These are phyloP conservation scores for Trichocomaceae sp. DNA, from an alignment of 2,329 filamentous ascomycete genomes.

Conservation along the genomic window DNA sequence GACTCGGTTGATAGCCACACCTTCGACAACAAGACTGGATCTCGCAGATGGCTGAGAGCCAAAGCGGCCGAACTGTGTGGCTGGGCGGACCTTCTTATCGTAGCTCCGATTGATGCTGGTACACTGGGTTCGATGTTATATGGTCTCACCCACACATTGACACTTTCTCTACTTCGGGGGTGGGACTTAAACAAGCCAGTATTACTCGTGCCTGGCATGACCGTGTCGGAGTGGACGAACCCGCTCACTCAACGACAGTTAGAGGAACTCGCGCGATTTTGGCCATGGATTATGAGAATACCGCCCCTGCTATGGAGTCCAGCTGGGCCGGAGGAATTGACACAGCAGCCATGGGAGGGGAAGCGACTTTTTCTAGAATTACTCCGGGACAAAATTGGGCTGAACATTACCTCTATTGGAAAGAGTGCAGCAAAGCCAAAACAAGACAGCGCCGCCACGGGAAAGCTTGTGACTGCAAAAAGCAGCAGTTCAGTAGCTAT, in stretches of 20 bases:
- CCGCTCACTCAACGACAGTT: constrained; percentile 83
- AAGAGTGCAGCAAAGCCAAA: not conserved
- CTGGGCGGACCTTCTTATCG: constrained; percentile 81
- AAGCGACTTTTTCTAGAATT: constrained; percentile 26
- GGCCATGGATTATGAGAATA: constrained; percentile 80
- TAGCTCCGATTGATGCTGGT: constrained; percentile 79
- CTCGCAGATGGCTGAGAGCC: constrained; percentile 36
- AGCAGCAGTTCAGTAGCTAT: constrained; percentile 11
- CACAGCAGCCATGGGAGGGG: constrained; percentile 47
- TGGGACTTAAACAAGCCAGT: constrained; percentile 86
- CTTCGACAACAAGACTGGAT: constrained; percentile 33
- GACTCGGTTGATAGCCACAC: constrained; percentile 35
- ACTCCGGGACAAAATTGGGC: constrained; percentile 27
- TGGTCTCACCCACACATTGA: constrained; percentile 71
- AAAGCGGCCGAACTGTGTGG: constrained; percentile 59
- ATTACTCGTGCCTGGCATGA: constrained; percentile 82
- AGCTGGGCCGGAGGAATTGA: constrained; percentile 49
- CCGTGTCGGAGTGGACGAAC: constrained; percentile 80
- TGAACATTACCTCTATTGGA: constrained; percentile 5
- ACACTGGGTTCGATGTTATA: constrained; percentile 81
- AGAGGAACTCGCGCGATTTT: constrained; percentile 72
- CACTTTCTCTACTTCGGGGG: constrained; percentile 72
- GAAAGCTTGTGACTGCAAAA: constrained; percentile 12
- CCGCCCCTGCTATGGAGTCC: constrained; percentile 79
- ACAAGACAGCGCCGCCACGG: not conserved